phyloP scores from a whole-genome alignment of 2,329 filamentous ascomycete genomes.

The Macrophomina pseudophaseolina region DNA sequence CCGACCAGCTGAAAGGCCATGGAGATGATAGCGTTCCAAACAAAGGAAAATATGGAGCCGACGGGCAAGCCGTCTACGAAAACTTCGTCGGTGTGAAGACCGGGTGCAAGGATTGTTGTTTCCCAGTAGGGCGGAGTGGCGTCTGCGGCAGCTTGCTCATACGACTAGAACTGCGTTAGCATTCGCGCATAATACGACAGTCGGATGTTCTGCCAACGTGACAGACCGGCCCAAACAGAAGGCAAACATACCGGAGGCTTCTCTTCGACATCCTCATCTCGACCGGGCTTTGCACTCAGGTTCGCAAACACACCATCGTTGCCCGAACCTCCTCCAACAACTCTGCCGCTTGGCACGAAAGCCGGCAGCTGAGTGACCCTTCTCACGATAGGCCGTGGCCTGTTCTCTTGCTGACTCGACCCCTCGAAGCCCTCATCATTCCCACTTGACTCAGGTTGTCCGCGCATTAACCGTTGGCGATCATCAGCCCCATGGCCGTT shows the following conservation, averaged over 20 bases:
- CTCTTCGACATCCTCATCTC: slow-evolving; percentile 82
- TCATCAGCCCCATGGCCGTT: slow-evolving; percentile 77
- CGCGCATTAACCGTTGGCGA: slow-evolving; percentile 82
- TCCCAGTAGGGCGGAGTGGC: slow-evolving; percentile 98
- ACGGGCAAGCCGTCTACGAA: slow-evolving; percentile 96
- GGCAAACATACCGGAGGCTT: slow-evolving; percentile 78
- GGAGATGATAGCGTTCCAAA: slow-evolving; percentile 95
- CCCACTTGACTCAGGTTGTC: slow-evolving; percentile 49
- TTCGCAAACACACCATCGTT: slow-evolving; percentile 98
- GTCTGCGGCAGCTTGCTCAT: slow-evolving; percentile 97
- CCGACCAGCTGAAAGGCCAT: slow-evolving; percentile 97
- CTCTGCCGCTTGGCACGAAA: slow-evolving; percentile 55
- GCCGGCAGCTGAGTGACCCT: slow-evolving; percentile 60
- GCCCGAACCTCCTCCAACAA: slow-evolving; percentile 72
- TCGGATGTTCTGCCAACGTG: slow-evolving; percentile 17
- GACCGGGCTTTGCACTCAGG: slow-evolving; percentile 85
- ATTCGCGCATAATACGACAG: background rate
- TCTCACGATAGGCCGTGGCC: slow-evolving; percentile 48
- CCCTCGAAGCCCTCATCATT: slow-evolving; percentile 23
- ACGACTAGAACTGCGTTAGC: slow-evolving; percentile 68
- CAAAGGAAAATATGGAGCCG: slow-evolving; percentile 82
- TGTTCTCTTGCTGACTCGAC: slow-evolving; percentile 30
- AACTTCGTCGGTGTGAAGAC: slow-evolving; percentile 90
- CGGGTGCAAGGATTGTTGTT: slow-evolving; percentile 94
- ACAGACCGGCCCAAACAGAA: background rate